These are phyloP conservation scores for Ensete ventricosum DNA, from an alignment of 176 grass and related monocot genomes.

Conservation along the genomic window DNA sequence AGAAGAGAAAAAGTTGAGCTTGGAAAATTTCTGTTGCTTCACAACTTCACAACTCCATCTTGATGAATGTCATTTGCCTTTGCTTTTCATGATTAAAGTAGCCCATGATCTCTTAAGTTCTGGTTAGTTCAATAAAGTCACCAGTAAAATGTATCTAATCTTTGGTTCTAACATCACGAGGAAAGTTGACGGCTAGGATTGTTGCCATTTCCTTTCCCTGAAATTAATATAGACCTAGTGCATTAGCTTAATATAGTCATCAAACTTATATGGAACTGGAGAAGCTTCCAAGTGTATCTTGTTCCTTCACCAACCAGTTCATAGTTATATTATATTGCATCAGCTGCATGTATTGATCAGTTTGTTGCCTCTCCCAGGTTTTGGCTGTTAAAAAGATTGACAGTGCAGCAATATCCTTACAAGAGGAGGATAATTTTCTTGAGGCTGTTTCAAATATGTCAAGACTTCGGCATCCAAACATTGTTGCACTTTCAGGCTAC, in stretches of 20 bases:
- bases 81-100: not conserved
- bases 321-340: slow-evolving; percentile 5
- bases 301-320: slow-evolving; percentile 2
- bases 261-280: not conserved
- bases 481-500: slow-evolving; percentile 64
- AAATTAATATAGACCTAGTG: not conserved
- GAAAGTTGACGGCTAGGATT: not conserved
- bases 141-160: not conserved
- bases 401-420: slow-evolving; percentile 58
- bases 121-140: not conserved
- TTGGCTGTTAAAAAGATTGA: slow-evolving; percentile 90
- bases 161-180: not conserved
- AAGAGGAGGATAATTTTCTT: slow-evolving; percentile 70
- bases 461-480: slow-evolving; percentile 64
- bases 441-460: slow-evolving; percentile 81
- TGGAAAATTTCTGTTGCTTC: no score
- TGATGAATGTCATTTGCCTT: not conserved
- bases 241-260: not conserved
- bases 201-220: not conserved
- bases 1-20: no score
- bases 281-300: not conserved
- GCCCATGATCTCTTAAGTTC: not conserved
- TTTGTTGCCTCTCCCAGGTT: slow-evolving; percentile 26
- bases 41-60: no score
- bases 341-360: slow-evolving; percentile 3